Evolutionary conservation across 768 basidiomycete species (phyloP).

Genomic region (Artomyces pyxidatus): DNA sequence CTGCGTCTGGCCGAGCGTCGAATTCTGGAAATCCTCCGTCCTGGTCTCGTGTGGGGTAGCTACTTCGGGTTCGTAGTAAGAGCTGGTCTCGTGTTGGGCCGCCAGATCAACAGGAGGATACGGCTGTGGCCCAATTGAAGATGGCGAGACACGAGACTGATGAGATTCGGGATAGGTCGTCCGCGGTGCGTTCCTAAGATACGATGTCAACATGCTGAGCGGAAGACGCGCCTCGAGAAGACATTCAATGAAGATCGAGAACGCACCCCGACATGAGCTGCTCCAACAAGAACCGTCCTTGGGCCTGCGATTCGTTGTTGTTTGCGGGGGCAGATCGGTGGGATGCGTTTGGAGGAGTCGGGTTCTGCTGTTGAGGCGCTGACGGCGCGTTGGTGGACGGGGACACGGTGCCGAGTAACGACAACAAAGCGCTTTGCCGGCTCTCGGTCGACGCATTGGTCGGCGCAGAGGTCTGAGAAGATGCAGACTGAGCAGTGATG

Average conservation of each 20-base stretch:
- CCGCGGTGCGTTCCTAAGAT: not conserved
- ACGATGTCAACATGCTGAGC: not conserved
- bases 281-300: conserved; percentile 70
- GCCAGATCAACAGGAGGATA: conserved; percentile 5
- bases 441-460: conserved; percentile 44
- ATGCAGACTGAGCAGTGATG: conserved; percentile 30
- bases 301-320: conserved; percentile 51
- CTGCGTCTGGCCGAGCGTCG: conserved; percentile 1
- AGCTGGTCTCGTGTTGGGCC: conserved; percentile 6
- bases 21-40: conserved; percentile 12
- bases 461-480: conserved; percentile 32
- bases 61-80: conserved; percentile 17
- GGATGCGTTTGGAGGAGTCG: conserved; percentile 59
- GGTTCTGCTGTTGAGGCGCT: conserved; percentile 49
- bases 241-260: conserved; percentile 7
- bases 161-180: not conserved
- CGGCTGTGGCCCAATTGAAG: too few relatives aligned
- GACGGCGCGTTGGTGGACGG: conserved; percentile 27
- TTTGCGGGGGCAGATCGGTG: conserved; percentile 47
- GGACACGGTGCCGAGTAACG: conserved; percentile 50
- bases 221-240: not conserved
- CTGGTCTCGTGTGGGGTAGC: conserved; percentile 14
- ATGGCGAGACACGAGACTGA: conserved; percentile 10
- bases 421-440: conserved; percentile 62
- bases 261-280: conserved; percentile 78